A percentile compares a stretch with the other conserved stretches of the same genome.
Conservation (phyloP, 331 rosid genomes). For the Malus hybrid region DNA sequence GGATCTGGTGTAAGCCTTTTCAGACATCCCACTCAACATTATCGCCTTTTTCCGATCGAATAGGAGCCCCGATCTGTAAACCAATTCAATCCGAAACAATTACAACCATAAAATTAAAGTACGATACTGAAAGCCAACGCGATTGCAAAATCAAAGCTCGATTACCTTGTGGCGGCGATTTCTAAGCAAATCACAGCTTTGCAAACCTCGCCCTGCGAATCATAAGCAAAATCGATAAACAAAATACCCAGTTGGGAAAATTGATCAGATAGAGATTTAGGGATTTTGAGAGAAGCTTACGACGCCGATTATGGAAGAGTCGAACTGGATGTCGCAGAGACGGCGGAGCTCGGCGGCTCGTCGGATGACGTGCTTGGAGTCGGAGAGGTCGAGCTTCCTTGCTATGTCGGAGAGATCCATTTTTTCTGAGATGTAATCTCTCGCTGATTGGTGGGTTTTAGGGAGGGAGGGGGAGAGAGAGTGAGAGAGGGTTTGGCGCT, state of each 20-base stretch:
- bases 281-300: slow-evolving; percentile 23
- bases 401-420: slow-evolving; percentile 60
- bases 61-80: slow-evolving; percentile 34
- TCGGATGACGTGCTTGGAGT: slow-evolving; percentile 48
- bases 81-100: not conserved
- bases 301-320: slow-evolving; percentile 70
- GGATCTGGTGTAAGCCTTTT: slow-evolving; percentile 71
- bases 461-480: not conserved
- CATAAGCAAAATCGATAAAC: not conserved
- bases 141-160: not conserved
- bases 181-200: slow-evolving; percentile 82
- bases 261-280: not conserved
- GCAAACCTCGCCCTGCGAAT: slow-evolving; percentile 64
- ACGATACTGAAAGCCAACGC: too few relatives aligned
- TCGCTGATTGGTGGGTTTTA: not conserved
- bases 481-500: not conserved
- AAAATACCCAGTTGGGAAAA: not conserved
- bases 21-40: slow-evolving; percentile 77
- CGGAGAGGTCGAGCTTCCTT: slow-evolving; percentile 13
- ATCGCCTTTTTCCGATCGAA: slow-evolving; percentile 68
- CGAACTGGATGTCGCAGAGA: slow-evolving; percentile 69
- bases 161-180: slow-evolving; percentile 61
- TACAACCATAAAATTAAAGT: not conserved
- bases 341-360: slow-evolving; percentile 83
- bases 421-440: not conserved